Evolutionary conservation across 78 protist genomes (phyloP).

Genomic region (Ministeria vibrans): DNA sequence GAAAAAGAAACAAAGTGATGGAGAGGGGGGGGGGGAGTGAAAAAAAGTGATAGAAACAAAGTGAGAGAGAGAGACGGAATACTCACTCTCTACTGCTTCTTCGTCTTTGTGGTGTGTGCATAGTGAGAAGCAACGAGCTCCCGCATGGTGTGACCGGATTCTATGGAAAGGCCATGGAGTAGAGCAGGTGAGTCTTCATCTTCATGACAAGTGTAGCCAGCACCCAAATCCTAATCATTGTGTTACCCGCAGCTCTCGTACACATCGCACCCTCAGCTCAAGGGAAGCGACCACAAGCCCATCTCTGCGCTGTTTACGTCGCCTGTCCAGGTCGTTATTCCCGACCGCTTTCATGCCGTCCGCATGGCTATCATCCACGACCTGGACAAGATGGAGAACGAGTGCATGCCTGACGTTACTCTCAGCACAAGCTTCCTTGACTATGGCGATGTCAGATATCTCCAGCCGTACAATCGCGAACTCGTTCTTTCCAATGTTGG

Average conservation of each 20-base stretch:
- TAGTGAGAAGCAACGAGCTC: conserved; percentile 13
- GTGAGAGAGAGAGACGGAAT: no score
- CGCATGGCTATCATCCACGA: conserved; percentile 32
- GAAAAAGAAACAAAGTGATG: no score
- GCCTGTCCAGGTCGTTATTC: conserved; percentile 27
- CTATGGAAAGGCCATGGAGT: background rate
- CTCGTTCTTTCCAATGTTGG: conserved; percentile 61
- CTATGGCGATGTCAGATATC: conserved; percentile 43
- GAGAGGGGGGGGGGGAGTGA: no score
- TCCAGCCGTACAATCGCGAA: conserved; percentile 10
- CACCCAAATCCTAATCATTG: no score
- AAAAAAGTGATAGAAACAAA: no score
- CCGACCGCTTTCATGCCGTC: conserved; percentile 1
- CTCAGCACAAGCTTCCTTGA: conserved; percentile 27
- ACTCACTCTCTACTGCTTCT: no score
- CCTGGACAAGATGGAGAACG: conserved; percentile 70
- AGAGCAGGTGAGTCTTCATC: no score
- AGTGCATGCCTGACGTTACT: conserved; percentile 49
- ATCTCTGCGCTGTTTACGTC: conserved; percentile 29
- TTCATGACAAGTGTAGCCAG: no score
- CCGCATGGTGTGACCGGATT: conserved; percentile 36
- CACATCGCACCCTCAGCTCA: conserved; percentile 15
- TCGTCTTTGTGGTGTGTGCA: no score
- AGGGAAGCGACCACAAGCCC: conserved; percentile 77
- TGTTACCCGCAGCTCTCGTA: no score